These are phyloP conservation scores for Alternaria burnsii DNA, from an alignment of 2,329 filamentous ascomycete genomes.

Conservation along the genomic window DNA sequence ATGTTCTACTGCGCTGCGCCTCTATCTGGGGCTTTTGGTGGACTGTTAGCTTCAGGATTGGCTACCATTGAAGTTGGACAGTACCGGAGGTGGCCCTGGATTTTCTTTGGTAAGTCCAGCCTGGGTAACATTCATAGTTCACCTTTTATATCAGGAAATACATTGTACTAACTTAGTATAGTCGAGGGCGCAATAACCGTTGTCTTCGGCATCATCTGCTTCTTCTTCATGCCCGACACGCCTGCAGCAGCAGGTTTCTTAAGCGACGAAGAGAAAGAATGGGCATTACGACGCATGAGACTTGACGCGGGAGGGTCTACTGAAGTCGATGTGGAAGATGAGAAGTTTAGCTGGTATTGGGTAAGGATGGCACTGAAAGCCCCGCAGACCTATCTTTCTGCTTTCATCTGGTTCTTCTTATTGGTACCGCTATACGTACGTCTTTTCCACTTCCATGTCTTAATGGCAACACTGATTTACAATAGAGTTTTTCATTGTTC, in stretches of 20 bases:
- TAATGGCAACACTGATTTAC: constrained; percentile 8
- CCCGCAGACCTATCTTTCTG: constrained; percentile 52
- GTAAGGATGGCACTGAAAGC: constrained; percentile 45
- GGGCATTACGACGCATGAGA: constrained; percentile 38
- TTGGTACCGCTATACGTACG: constrained; percentile 57
- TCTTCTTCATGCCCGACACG: constrained; percentile 63
- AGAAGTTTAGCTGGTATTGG: constrained; percentile 55
- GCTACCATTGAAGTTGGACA: constrained; percentile 49
- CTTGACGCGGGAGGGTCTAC: constrained; percentile 39
- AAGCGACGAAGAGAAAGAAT: constrained; percentile 37
- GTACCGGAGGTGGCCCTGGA: constrained; percentile 51
- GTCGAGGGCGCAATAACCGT: constrained; percentile 44
- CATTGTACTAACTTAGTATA: constrained; percentile 34
- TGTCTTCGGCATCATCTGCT: constrained; percentile 55
- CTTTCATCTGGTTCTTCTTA: constrained; percentile 46
- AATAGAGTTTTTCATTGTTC: constrained; percentile 49
- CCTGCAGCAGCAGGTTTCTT: constrained; percentile 47
- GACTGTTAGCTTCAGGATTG: constrained; percentile 54
- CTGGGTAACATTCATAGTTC: neutral
- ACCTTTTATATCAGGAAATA: constrained; percentile 4
- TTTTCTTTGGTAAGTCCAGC: constrained; percentile 29
- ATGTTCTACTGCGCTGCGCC: constrained; percentile 52
- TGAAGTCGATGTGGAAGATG: constrained; percentile 44
- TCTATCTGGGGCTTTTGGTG: constrained; percentile 54
- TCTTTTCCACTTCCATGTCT: neutral